phyloP scores from a whole-genome alignment of 306 rosid species.

The Trifolium pratense region DNA sequence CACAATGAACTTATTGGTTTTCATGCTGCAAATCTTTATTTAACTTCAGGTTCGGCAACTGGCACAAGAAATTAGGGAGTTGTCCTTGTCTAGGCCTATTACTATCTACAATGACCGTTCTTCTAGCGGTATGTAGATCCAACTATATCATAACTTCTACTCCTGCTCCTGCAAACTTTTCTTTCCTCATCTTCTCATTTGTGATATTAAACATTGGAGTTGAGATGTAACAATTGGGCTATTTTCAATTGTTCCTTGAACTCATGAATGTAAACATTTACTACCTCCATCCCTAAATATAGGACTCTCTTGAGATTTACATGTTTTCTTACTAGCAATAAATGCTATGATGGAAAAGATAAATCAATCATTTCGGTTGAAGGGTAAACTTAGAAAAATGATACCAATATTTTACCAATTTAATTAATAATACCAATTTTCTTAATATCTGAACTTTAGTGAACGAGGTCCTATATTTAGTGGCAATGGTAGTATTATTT shows the following conservation, averaged over 20 bases:
- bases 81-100: slow-evolving; percentile 66
- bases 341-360: not conserved
- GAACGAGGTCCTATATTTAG: not conserved
- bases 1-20: slow-evolving; percentile 2
- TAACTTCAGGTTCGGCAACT: slow-evolving; percentile 71
- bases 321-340: slow-evolving; percentile 2
- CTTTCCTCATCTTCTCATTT: not conserved
- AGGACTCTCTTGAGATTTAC: not conserved
- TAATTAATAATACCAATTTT: not conserved
- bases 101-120: slow-evolving; percentile 61
- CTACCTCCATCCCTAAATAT: not conserved
- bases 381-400: not conserved
- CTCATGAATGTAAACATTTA: not conserved
- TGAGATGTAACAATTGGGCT: not conserved
- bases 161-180: slow-evolving; percentile 5
- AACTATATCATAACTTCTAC: slow-evolving; percentile 25
- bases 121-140: slow-evolving; percentile 52
- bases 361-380: not conserved
- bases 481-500: not conserved
- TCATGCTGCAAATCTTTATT: not conserved
- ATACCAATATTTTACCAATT: not conserved
- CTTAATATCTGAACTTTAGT: not conserved
- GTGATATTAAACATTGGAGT: slow-evolving; percentile 11
- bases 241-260: not conserved
- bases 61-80: slow-evolving; percentile 78